A percentile compares a stretch with the other conserved stretches of the same genome.
Conservation (phyloP, 2,329 filamentous ascomycete species). For the Helminthosporium solani region DNA sequence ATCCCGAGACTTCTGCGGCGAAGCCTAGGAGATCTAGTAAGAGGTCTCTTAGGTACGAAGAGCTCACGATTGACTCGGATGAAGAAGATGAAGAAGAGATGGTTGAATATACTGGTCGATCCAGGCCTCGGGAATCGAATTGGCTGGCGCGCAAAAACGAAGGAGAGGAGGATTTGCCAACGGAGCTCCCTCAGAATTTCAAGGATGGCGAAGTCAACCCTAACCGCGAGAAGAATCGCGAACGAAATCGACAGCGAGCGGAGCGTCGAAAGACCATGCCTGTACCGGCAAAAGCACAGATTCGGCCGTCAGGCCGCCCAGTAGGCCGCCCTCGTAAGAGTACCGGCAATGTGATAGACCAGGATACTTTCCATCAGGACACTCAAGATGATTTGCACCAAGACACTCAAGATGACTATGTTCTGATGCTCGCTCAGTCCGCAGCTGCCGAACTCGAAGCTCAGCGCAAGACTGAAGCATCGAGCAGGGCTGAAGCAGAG, state of each 20-base stretch:
- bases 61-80: slow-evolving; percentile 49
- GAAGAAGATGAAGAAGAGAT: slow-evolving; percentile 40
- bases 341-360: slow-evolving; percentile 27
- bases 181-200: slow-evolving; percentile 46
- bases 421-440: slow-evolving; percentile 28
- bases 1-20: slow-evolving; percentile 16
- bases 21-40: slow-evolving; percentile 23
- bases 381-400: slow-evolving; percentile 29
- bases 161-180: slow-evolving; percentile 46
- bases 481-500: too few species aligned
- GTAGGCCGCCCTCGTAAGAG: slow-evolving; percentile 23
- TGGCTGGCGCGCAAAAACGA: slow-evolving; percentile 47
- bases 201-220: slow-evolving; percentile 38
- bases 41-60: slow-evolving; percentile 43
- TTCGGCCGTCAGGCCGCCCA: slow-evolving; percentile 27
- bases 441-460: slow-evolving; percentile 28
- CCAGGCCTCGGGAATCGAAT: slow-evolving; percentile 33
- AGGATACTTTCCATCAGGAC: slow-evolving; percentile 32
- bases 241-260: slow-evolving; percentile 20
- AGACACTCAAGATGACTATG: slow-evolving; percentile 27
- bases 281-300: slow-evolving; percentile 22
- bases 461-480: slow-evolving; percentile 21
- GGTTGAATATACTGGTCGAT: slow-evolving; percentile 19
- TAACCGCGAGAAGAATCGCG: slow-evolving; percentile 26
- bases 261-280: slow-evolving; percentile 31